These are phyloP conservation scores for Ustilago xerochloae DNA, from an alignment of 1,284 basidiomycete genomes.

Conservation along the genomic window DNA sequence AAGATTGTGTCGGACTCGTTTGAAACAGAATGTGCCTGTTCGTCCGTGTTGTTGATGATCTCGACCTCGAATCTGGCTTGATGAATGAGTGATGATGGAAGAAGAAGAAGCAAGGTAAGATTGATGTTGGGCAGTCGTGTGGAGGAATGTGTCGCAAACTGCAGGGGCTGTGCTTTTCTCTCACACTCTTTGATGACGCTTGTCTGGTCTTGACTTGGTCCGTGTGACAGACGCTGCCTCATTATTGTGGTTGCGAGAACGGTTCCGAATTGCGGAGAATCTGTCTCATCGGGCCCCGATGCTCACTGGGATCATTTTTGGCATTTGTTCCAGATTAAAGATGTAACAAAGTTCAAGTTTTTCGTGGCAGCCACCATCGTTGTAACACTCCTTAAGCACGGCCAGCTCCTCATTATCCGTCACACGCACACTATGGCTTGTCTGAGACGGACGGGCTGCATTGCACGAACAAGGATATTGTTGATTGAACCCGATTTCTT, in stretches of 20 bases:
- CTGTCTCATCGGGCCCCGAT: neutral
- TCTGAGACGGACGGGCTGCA: too few species aligned
- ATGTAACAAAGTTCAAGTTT: too few species aligned
- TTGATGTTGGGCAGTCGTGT: slow-evolving; percentile 1
- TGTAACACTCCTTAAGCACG: too few species aligned
- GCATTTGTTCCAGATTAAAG: too few species aligned
- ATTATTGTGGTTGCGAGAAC: neutral
- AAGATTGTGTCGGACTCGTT: too few species aligned
- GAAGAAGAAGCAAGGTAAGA: slow-evolving; percentile 2
- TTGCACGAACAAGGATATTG: too few species aligned
- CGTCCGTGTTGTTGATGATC: neutral
- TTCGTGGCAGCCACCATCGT: too few species aligned
- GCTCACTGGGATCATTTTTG: too few species aligned
- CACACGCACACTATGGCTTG: too few species aligned
- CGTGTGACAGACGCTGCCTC: neutral
- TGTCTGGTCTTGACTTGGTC: neutral
- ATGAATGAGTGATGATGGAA: neutral
- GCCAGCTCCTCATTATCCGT: too few species aligned
- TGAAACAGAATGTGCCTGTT: neutral
- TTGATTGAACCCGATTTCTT: too few species aligned
- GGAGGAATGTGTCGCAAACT: slow-evolving; percentile 5
- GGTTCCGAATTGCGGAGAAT: neutral
- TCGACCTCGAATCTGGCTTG: neutral
- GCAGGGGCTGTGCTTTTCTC: slow-evolving; percentile 18
- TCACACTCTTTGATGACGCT: neutral